These are phyloP conservation scores for Monilinia vaccinii-corymbosi DNA, from an alignment of 2,329 filamentous ascomycete genomes.

Conservation along the genomic window DNA sequence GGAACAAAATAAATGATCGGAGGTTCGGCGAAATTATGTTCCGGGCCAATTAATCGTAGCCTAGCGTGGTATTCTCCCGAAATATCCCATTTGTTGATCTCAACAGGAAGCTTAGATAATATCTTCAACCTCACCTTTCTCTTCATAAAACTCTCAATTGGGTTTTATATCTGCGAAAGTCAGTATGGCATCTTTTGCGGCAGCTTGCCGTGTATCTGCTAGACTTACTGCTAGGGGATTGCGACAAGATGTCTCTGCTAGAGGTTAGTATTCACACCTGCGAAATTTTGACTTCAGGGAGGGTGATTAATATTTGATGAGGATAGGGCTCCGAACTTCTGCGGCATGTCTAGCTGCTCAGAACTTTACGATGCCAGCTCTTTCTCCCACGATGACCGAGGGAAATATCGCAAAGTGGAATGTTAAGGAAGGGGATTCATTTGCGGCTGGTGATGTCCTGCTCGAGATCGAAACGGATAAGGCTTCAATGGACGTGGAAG, in stretches of 20 bases:
- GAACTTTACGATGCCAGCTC: constrained; percentile 84
- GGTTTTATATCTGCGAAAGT: constrained; percentile 21
- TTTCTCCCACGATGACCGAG: constrained; percentile 91
- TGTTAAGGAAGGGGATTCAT: constrained; percentile 79
- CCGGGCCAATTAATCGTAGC: background rate
- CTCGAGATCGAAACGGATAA: constrained; percentile 93
- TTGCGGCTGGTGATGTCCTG: constrained; percentile 74
- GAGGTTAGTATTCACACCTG: constrained; percentile 41
- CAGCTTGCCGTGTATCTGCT: constrained; percentile 54
- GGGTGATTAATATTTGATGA: constrained; percentile 3
- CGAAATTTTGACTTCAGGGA: constrained; percentile 10
- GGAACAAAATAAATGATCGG: constrained; percentile 15
- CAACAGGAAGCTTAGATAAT: constrained; percentile 14
- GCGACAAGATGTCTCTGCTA: constrained; percentile 42
- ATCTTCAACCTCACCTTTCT: constrained; percentile 13
- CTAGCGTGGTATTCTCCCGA: constrained; percentile 12
- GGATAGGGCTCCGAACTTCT: constrained; percentile 54
- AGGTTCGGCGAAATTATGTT: constrained; percentile 15
- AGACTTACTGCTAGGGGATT: constrained; percentile 48
- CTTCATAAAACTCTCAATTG: constrained; percentile 24
- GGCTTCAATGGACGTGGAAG: constrained; percentile 90
- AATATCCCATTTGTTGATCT: constrained; percentile 14
- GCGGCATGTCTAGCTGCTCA: constrained; percentile 61
- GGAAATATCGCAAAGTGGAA: constrained; percentile 81
- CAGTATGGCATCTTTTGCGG: constrained; percentile 57